These are phyloP conservation scores for Cucurbita argyrosperma DNA, from an alignment of 306 rosid genomes.

Conservation along the genomic window DNA sequence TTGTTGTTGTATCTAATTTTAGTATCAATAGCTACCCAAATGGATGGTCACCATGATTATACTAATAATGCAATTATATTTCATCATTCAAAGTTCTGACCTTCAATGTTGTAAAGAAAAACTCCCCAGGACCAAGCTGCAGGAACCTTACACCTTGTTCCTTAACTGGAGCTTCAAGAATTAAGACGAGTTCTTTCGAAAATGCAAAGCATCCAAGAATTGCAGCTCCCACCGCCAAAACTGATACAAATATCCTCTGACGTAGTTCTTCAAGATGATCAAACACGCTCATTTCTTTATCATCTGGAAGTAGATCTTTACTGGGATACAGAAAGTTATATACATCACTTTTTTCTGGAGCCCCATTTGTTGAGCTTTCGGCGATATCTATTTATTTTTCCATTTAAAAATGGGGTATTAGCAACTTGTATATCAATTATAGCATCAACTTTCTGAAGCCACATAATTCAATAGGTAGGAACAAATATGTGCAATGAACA, in stretches of 20 bases:
- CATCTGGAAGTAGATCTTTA: slow-evolving; percentile 92
- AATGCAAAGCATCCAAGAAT: slow-evolving; percentile 78
- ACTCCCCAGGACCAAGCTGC: slow-evolving; percentile 96
- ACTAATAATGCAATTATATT: not conserved
- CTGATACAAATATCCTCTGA: slow-evolving; percentile 71
- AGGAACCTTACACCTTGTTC: slow-evolving; percentile 75
- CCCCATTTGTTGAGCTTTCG: slow-evolving; percentile 32
- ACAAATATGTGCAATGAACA: not conserved
- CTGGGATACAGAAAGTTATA: slow-evolving; percentile 66
- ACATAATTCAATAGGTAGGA: not conserved
- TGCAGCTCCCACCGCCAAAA: slow-evolving; percentile 68
- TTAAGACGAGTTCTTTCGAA: slow-evolving; percentile 55
- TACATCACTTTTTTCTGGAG: slow-evolving; percentile 24
- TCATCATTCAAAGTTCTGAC: slow-evolving; percentile 14
- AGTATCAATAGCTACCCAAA: not conserved
- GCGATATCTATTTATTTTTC: slow-evolving; percentile 17
- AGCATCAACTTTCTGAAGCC: slow-evolving; percentile 5
- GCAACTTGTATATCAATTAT: not conserved
- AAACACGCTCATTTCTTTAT: slow-evolving; percentile 79
- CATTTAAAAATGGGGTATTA: slow-evolving; percentile 10
- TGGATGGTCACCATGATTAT: not conserved
- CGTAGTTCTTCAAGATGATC: slow-evolving; percentile 99
- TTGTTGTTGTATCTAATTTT: not conserved
- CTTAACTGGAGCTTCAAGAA: slow-evolving; percentile 92
- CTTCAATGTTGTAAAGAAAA: slow-evolving; percentile 88